These are phyloP conservation scores for Ophiostoma himal-ulmi DNA, from an alignment of 2,329 filamentous ascomycete species.

Conservation along the genomic window DNA sequence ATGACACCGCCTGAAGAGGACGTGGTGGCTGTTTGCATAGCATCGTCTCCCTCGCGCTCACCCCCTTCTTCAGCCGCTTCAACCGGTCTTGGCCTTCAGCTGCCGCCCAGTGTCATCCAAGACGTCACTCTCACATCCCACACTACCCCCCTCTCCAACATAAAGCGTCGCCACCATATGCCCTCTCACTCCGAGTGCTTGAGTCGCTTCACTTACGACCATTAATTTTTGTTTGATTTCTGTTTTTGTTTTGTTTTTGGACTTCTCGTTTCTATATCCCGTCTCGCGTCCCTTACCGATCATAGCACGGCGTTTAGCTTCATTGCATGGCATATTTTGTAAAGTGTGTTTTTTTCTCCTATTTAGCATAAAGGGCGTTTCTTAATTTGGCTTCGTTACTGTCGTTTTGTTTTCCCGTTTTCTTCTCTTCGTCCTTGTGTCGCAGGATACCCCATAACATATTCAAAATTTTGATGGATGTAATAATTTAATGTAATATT, in stretches of 20 bases:
- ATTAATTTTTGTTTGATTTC: slow-evolving; percentile 12
- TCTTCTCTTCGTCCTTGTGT: slow-evolving; percentile 1
- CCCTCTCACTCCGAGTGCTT: slow-evolving; percentile 20
- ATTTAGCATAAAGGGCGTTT: background rate
- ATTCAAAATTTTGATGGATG: background rate
- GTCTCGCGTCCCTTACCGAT: too few species aligned
- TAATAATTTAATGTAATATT: background rate
- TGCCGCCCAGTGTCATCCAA: background rate
- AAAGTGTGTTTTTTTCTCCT: background rate
- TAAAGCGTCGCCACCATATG: slow-evolving; percentile 17
- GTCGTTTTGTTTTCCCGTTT: background rate
- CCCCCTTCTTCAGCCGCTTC: background rate
- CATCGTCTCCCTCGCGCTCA: background rate
- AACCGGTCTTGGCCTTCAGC: slow-evolving; percentile 6
- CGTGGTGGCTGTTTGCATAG: background rate
- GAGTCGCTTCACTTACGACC: slow-evolving; percentile 12
- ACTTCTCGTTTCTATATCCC: background rate
- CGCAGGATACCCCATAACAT: slow-evolving; percentile 9
- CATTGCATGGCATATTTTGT: background rate
- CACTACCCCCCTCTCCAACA: background rate
- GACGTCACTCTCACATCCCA: background rate
- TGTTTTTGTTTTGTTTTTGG: background rate
- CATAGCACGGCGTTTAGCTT: slow-evolving; percentile 6
- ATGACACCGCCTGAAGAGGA: background rate
- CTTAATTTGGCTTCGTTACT: too few species aligned